Base-by-base conservation (phyloP, 169 alveolate species). In the Eimeria necatrix region DNA sequence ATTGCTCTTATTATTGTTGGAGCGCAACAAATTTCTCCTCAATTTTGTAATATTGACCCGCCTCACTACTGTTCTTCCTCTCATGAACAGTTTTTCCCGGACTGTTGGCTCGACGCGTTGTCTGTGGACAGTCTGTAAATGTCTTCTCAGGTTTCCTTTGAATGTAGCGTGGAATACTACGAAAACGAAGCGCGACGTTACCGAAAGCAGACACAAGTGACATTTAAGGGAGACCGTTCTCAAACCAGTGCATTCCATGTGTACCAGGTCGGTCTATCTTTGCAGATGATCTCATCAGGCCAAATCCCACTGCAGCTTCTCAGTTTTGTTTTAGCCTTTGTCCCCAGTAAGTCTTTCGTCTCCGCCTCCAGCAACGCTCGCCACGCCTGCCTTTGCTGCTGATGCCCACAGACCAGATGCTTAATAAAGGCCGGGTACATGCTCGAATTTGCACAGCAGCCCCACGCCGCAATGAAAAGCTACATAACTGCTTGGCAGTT, bases 401-500 rank as follows among this genome's bases (percentile, higher is more conserved):
- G 2, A 70, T 83, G 59, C 24, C 49, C 14, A 52, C 93, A 93
- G 95, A 80, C 92, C 68, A 59, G 95, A 32, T 51, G 93, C 80
- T 78, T 93, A 24, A 87, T 93, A 87, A 93, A 93, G 95, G 95
- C 95, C 18, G 95, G 95, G 74, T 80, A 81, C 51, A 83, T 93
- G 95, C 80, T 93, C 88, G 95, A 93, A 80, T 80, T 93, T 49
- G 95, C 93, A 3, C 93, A 74, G 16, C 95, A 93, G 71, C 95
- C 93, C n/a, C 95, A 93, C 80, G 95, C 88, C 59, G 95, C 95
- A n/a, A 93, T 93, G 95, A 93, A 93, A 76, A 80, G 84, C 59
- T 93, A 80, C 80, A 93, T 93, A 46, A 71, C 95, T n/a, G 95
- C 95, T 4, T 93, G 95, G 95, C 95, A 93, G 88, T 64, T 93